These are phyloP conservation scores for Malus hybrid DNA, from an alignment of 331 rosid species.

Conservation along the genomic window DNA sequence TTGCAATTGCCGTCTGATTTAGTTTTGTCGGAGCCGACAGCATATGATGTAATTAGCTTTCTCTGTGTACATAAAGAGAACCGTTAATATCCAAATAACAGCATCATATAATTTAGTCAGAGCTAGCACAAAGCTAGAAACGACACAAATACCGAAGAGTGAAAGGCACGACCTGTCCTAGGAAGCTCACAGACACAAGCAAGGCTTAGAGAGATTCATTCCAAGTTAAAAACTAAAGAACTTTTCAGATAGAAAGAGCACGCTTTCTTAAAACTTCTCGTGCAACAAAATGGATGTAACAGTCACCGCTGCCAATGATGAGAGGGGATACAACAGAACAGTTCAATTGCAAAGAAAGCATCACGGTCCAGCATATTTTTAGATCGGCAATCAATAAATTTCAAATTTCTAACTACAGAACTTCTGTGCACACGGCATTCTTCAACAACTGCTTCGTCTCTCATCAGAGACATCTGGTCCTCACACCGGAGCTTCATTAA, in stretches of 20 bases:
- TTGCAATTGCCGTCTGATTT: conserved; percentile 21
- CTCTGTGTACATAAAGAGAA: conserved; percentile 34
- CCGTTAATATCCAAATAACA: neutral
- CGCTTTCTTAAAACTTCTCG: neutral
- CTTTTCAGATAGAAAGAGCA: neutral
- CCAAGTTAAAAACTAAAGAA: neutral
- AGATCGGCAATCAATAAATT: neutral
- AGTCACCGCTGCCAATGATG: neutral
- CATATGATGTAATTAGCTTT: conserved; percentile 54
- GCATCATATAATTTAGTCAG: neutral
- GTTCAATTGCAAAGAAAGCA: neutral
- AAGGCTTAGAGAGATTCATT: neutral
- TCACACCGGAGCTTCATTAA: neutral
- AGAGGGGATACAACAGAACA: neutral
- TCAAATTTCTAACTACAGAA: neutral
- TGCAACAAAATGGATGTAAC: neutral
- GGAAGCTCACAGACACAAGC: neutral
- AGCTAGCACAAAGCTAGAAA: neutral
- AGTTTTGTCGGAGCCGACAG: conserved; percentile 22
- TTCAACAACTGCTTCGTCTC: neutral
- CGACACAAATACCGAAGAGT: neutral
- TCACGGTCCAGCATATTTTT: neutral
- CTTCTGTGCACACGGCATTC: neutral
- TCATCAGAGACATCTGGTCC: neutral
- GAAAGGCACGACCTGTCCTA: neutral